Evolutionary conservation across 805 yeast genomes (phyloP), one percentile per base, ranked within the genome.

Genomic region (Kodamaea hsintzibuensis): DNA sequence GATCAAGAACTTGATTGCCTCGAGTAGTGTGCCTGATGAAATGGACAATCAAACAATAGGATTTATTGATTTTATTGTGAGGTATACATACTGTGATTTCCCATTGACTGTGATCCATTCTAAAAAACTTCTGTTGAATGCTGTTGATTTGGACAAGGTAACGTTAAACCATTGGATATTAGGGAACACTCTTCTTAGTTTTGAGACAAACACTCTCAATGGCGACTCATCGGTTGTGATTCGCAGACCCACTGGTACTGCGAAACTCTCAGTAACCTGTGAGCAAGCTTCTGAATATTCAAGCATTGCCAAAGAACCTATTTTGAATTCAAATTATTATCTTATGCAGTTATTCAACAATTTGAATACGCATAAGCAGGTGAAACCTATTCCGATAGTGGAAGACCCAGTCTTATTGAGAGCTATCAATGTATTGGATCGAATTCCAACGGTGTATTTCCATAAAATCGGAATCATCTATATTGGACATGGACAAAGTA

Each of bases 401-500:
- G 80, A 80, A 25, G 87, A 82, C 51, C 57, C 75, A 1, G 56
- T 64, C 64, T 78, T 67, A 57, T 76, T 13, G 57, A 75, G 64
- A 30, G 88, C 92, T 0, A 63, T 91, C 16, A 66, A 79, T 5
- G 77, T 84, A 14, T 74, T 91, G 55, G 96, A 90, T 61, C 71
- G 91, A 14, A 83, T 88, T 1, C 96, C 97, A 0, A 84, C 86
- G 6, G 87, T 88, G 3, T 88, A 86, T 46, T 86, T 85, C 60
- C 90, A 86, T 66, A 91, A 90, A 64, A 80, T 88, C 40, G 97
- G 97, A 0, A 72, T 91, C 17, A 62, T 91, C 17, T 91, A 90
- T 64, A 82, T 90, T 59, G 93, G 84, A 0, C 84, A 82, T 0
- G 81, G 82, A 8, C 97, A 91, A 65, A 64, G 65, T 1, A 71